Evolutionary conservation across 1,139 yeast species (phyloP), one percentile per base, ranked within the genome.

Genomic region (Geotrichum carabidarum): DNA sequence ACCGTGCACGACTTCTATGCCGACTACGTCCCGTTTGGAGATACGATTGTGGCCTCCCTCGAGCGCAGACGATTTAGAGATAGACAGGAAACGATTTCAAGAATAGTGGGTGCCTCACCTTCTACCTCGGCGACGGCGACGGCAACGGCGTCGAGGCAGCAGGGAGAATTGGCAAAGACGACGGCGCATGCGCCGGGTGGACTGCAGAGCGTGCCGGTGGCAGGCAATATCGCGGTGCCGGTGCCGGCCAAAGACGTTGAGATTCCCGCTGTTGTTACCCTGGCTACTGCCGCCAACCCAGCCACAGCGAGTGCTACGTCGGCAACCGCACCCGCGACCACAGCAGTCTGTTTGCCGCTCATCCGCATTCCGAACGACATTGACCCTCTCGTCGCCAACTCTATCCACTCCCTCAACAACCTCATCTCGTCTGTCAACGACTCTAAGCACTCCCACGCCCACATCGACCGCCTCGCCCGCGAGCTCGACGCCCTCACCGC

Each of bases 11-110:
- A 73, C 57, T 59, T 74, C 40, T 83, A 81, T 68, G 73, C 81
- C 30, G 83, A 81, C 58, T 78, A 78, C 57, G 78, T 83, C 43
- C 91, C 91, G 22, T 74, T 76, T 51, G 84, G 82, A 38, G 84
- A 81, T 61, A 68, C 71, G 32, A 68, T 79, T 30, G 75, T 83
- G 30, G 78, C 78, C 52, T 64, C 68, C 18, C 71, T 79, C 50
- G 86, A 83, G 60, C 73, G 74, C 65, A 71, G 72, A 55, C 68
- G 67, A 60, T 68, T 71, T 57, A 69, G 71, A 55, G 57, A 71
- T 27, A 64, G 63, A 55, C 65, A 65, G 14, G 41, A 41, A 8
- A 43, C 48, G 8, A 37, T 49, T 30, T 34, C 51, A 1, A 22
- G 27, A 22, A 22, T 22, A 22, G 27, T 22, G 27, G 27, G 27